These are phyloP conservation scores for Phialophora macrospora DNA, from an alignment of 2,329 filamentous ascomycete genomes.

Conservation along the genomic window DNA sequence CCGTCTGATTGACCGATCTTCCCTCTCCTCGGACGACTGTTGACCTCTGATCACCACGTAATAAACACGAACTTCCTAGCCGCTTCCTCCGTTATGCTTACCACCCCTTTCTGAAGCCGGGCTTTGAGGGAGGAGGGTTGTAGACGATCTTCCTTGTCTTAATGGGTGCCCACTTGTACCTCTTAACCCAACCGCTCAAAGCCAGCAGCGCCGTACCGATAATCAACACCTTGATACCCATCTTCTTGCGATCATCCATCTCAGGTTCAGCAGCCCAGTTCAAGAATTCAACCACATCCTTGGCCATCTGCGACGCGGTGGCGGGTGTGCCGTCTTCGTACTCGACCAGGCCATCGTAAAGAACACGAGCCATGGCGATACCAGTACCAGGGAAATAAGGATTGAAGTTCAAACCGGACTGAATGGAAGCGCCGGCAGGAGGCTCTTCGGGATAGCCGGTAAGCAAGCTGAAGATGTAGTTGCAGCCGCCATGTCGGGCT, in stretches of 20 bases:
- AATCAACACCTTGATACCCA: constrained; percentile 95
- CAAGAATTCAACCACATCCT: constrained; percentile 97
- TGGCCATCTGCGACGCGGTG: constrained; percentile 98
- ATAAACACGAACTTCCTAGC: constrained; percentile 2
- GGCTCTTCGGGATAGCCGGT: constrained; percentile 98
- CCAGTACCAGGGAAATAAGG: constrained; percentile 97
- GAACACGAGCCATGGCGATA: constrained; percentile 97
- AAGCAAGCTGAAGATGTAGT: constrained; percentile 97
- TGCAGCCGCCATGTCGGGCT: constrained; percentile 93
- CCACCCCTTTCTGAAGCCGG: constrained; percentile 18
- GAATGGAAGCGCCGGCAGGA: constrained; percentile 83
- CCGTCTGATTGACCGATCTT: constrained; percentile 9
- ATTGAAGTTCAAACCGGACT: constrained; percentile 97
- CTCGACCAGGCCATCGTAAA: constrained; percentile 96
- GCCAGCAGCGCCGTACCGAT: constrained; percentile 79
- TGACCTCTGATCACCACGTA: not conserved
- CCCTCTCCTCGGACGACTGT: not conserved
- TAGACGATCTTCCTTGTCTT: constrained; percentile 95
- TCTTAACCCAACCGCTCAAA: constrained; percentile 95
- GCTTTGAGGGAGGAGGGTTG: constrained; percentile 54
- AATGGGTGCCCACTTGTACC: constrained; percentile 97
- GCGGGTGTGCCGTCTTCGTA: constrained; percentile 97
- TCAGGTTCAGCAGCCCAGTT: constrained; percentile 99
- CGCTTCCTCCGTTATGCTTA: constrained; percentile 11
- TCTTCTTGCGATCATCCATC: constrained; percentile 99